These are phyloP conservation scores for Cephaloascus fragrans DNA, from an alignment of 805 yeast species.

Conservation along the genomic window DNA sequence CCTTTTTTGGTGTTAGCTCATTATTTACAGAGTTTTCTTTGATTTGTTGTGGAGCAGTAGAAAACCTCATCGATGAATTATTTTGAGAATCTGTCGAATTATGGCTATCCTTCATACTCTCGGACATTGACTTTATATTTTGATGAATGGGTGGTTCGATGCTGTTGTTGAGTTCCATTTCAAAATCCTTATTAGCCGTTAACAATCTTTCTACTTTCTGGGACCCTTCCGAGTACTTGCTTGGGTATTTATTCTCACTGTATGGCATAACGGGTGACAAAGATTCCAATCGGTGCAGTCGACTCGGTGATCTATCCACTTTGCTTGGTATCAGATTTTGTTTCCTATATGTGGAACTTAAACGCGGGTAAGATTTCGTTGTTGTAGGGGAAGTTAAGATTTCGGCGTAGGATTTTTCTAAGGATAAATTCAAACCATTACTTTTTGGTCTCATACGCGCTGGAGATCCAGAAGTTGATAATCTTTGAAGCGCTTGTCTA, in stretches of 20 bases:
- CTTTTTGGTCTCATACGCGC: constrained; percentile 7
- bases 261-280: no score
- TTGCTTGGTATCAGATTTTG: background rate
- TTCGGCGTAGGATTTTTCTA: background rate
- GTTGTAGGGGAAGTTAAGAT: background rate
- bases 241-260: background rate
- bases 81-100: no score
- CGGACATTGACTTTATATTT: no score
- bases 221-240: background rate
- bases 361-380: background rate
- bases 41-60: background rate
- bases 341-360: background rate
- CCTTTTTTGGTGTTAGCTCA: background rate
- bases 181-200: background rate
- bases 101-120: no score
- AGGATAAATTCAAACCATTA: background rate
- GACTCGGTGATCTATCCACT: background rate
- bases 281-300: background rate
- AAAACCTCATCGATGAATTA: no score
- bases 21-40: background rate
- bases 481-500: constrained; percentile 1
- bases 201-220: background rate
- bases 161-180: background rate
- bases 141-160: background rate
- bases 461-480: constrained; percentile 13